Percentiles rank a stretch among this genome's conserved stretches.
Evolutionary conservation across 805 yeast genomes (phyloP).

Genomic region (Hanseniaspora guilliermondii): DNA sequence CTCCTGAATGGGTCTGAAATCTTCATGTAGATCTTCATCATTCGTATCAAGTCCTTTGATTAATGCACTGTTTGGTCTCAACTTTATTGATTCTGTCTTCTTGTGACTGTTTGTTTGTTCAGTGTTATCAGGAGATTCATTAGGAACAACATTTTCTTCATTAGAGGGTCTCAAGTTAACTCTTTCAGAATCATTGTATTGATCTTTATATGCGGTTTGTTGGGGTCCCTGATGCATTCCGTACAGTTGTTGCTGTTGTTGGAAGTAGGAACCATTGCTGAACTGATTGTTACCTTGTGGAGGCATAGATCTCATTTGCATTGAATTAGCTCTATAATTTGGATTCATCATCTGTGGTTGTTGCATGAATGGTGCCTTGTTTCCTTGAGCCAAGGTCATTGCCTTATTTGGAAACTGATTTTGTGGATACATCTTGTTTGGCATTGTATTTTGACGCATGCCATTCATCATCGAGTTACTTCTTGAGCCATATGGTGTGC

Average conservation of each 20-base stretch:
- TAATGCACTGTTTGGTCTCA: constrained; percentile 12
- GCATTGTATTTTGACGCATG: neutral
- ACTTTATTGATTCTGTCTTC: constrained; percentile 8
- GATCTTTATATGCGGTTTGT: neutral
- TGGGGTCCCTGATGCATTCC: neutral
- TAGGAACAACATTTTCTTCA: no score
- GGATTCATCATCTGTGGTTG: neutral
- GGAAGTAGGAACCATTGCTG: constrained; percentile 11
- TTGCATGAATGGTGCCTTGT: constrained; percentile 2
- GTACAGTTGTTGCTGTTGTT: constrained; percentile 11
- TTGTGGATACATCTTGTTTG: neutral
- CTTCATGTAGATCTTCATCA: neutral
- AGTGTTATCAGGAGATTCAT: neutral
- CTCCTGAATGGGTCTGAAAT: neutral
- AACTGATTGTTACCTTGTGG: constrained; percentile 4
- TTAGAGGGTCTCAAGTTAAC: no score
- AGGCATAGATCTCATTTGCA: neutral
- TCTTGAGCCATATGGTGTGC: constrained; percentile 29
- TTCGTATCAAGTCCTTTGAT: constrained; percentile 2
- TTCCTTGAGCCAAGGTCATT: constrained; percentile 8
- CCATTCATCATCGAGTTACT: constrained; percentile 33
- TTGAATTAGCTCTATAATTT: neutral
- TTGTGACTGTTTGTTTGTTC: neutral
- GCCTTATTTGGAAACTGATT: constrained; percentile 8
- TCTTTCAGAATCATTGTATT: no score